These are phyloP conservation scores for Cystobasidium onofrii DNA, from an alignment of 768 basidiomycete genomes.

Conservation along the genomic window DNA sequence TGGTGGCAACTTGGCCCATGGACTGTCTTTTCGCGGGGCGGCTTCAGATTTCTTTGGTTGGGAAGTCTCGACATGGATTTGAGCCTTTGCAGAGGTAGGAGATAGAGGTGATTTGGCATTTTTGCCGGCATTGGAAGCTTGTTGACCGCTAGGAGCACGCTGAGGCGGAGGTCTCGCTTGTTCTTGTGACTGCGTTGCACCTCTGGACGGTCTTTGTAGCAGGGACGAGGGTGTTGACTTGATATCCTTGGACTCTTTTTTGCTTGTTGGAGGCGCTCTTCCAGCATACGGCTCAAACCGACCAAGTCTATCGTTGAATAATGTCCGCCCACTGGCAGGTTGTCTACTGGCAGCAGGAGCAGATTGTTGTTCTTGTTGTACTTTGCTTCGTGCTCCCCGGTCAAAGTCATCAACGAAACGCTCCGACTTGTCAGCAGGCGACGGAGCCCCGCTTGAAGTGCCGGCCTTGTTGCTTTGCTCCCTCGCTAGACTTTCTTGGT, in stretches of 20 bases:
- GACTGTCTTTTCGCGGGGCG: not conserved
- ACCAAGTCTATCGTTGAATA: constrained; percentile 96
- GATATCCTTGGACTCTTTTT: not conserved
- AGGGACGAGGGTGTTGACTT: constrained; percentile 42
- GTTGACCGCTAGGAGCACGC: not conserved
- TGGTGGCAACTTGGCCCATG: constrained; percentile 10
- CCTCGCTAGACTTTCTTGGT: constrained; percentile 33
- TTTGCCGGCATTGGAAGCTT: not conserved
- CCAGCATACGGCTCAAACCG: constrained; percentile 66
- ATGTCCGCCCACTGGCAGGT: constrained; percentile 51
- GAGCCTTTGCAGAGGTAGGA: not conserved
- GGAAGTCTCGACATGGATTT: not conserved
- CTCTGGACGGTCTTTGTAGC: constrained; percentile 4
- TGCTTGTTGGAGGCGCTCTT: not conserved
- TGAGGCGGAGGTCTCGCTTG: not conserved
- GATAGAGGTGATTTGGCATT: not conserved
- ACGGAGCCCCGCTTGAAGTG: too few species aligned
- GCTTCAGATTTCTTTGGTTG: not conserved
- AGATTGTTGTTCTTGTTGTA: constrained; percentile 44
- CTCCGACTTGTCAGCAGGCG: constrained; percentile 59
- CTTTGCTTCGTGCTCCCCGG: constrained; percentile 82
- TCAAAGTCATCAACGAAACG: constrained; percentile 90
- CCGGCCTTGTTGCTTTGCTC: constrained; percentile 30
- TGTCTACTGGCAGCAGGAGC: constrained; percentile 28
- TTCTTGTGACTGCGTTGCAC: not conserved